Base-by-base conservation (phyloP, 2,329 filamentous ascomycete species). In the Fusarium redolens region DNA sequence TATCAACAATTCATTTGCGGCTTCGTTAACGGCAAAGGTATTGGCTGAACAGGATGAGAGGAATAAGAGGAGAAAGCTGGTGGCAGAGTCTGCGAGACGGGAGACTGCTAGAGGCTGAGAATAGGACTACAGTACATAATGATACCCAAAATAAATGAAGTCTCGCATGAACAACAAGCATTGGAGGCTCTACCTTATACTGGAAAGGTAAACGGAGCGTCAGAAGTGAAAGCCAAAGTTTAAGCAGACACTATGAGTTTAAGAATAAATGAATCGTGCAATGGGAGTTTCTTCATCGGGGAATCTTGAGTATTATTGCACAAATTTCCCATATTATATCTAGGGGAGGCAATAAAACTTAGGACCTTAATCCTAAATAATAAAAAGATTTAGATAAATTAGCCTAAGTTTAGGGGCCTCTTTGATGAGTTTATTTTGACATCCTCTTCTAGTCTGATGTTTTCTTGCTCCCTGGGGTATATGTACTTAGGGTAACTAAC, bases 1-100 rank as follows among this genome's bases (percentile, higher is more conserved):
- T 15, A 97, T 98, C 81, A 97, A 97, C 81, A 97, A 98, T 76
- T 86, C 93, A 1, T 89, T 93, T 61, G 96, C 96, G 1, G 95
- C 96, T 1, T 92, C 91, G 7, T 83, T 99, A 47, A 97, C 96
- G 1, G 93, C 93, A 1, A 95, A 92, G 75, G 95, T 99, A 0
- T 81, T 98, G 31, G 92, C 92, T 30, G 96, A 98, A 78, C 94
- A 98, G 80, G 93, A 96, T 56, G 91, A 92, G 77, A 87, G 89
- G 62, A 95, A 94, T 73, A 97, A 96, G 83, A 86, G 92, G 74
- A 87, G 93, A 68, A 97, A 93, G 78, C 77, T 94, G 75, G 90
- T 78, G 3, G 74, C 80, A 28, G 73, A 65, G 40, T 57, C 70
- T 20, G 65, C 64, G 1, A 68, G 65, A 35, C 57, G 64, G 22